Evolutionary conservation across 2,329 filamentous ascomycete species (phyloP).

Genomic region (Botrytis deweyae): DNA sequence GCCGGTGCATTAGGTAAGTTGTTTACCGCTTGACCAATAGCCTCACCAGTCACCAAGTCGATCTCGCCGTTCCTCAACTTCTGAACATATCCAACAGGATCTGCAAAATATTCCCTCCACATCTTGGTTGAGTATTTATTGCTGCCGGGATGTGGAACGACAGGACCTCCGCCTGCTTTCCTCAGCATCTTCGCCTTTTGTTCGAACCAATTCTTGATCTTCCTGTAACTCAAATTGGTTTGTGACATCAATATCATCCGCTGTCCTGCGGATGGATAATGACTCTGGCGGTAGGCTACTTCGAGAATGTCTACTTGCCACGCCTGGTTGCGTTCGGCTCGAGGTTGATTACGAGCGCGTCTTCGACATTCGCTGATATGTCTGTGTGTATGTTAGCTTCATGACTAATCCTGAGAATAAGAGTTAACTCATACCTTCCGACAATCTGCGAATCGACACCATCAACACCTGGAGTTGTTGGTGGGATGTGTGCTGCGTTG

Average conservation of each 20-base stretch:
- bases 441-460: slow-evolving; percentile 9
- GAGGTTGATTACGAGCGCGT: not conserved
- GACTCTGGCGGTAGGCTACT: not conserved
- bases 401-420: not conserved
- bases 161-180: not conserved
- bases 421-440: not conserved
- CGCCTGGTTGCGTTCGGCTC: not conserved
- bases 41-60: not conserved
- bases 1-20: not conserved
- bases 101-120: not conserved
- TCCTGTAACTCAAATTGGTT: not conserved
- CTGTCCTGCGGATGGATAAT: not conserved
- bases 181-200: not conserved
- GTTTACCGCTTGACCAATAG: not conserved
- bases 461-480: not conserved
- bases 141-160: not conserved
- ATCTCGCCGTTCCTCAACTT: slow-evolving; percentile 4
- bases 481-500: not conserved
- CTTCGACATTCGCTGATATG: slow-evolving; percentile 1
- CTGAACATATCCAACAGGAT: not conserved
- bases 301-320: not conserved
- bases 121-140: not conserved
- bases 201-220: slow-evolving; percentile 8
- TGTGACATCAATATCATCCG: not conserved
- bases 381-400: slow-evolving; percentile 7